Base-by-base conservation (phyloP, 2,329 filamentous ascomycete genomes). In the Corniculantispora saksenae region DNA sequence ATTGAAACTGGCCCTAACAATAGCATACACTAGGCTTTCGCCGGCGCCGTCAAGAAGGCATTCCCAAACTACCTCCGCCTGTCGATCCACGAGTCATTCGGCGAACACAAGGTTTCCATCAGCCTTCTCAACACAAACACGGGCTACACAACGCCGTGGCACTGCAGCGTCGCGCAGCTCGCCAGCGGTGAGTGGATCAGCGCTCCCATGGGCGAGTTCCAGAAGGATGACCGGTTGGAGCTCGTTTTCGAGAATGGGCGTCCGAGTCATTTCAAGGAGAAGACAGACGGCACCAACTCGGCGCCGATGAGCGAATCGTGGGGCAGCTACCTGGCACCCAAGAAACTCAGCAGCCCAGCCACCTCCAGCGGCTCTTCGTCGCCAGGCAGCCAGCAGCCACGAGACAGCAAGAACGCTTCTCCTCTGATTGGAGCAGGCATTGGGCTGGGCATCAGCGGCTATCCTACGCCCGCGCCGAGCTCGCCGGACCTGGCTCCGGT, bases 1-100 rank as follows among this genome's bases (percentile, higher is more conserved):
- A n/a, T n/a, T n/a, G n/a, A n/a, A n/a, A n/a, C n/a, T n/a, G n/a
- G n/a, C n/a, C n/a, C n/a, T n/a, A n/a, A n/a, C n/a, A n/a, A n/a
- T n/a, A n/a, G n/a, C n/a, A n/a, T n/a, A n/a, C n/a, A n/a, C n/a
- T 8, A 74, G 73, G 74, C 74, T 1, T 76, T 76, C 61, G 72
- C 73, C 0, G 59, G 64, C 1, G 74, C 74, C 17, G 69, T 76
- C 32, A 70, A 72, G 23, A 27, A 69, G 2, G 67, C 62, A 0
- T 76, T 73, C 32, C 71, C 72, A 0, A 51, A 71, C 47, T 64
- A 75, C 8, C 56, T 76, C 1, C 69, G 74, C 1, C 71, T 76
- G 1, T 74, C 72, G 1, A 76, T 76, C 3, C 74, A 76, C 15
- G 68, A 73, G 4, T 76, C 74, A 0, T 67, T 69, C 0, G 73